Evolutionary conservation across 2,329 filamentous ascomycete genomes (phyloP).

Genomic region (Beauveria sp.): DNA sequence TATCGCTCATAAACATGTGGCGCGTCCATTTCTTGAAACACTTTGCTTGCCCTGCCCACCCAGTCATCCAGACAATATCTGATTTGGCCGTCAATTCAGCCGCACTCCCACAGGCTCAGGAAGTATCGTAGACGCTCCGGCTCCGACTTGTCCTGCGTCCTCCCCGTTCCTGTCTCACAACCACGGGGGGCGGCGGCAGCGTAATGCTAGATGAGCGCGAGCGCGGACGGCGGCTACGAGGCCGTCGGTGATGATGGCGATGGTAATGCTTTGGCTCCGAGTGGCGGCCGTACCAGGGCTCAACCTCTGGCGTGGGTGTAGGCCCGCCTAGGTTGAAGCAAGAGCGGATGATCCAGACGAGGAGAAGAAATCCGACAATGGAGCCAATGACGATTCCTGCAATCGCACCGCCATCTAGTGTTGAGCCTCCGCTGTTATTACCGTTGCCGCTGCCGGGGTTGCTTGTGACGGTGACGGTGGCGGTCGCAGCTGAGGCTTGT

Average conservation of each 20-base stretch:
- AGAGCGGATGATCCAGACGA: constrained; percentile 40
- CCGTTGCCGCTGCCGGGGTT: constrained; percentile 12
- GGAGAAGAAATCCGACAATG: constrained; percentile 35
- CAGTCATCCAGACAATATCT: no score
- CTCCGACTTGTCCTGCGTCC: neutral
- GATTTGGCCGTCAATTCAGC: no score
- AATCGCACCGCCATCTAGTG: constrained; percentile 39
- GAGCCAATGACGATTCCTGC: constrained; percentile 44
- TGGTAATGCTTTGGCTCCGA: constrained; percentile 17
- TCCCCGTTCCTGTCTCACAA: constrained; percentile 9
- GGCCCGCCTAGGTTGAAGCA: constrained; percentile 33
- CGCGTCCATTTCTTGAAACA: no score
- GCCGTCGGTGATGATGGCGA: constrained; percentile 17
- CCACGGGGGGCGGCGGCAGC: constrained; percentile 16
- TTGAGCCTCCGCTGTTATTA: constrained; percentile 12
- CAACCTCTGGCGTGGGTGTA: constrained; percentile 24
- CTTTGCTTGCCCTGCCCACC: no score
- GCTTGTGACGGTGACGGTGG: constrained; percentile 22
- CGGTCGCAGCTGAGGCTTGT: constrained; percentile 17
- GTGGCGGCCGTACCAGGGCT: constrained; percentile 24
- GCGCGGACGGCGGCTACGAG: constrained; percentile 15
- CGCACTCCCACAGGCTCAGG: neutral
- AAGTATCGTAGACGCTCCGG: neutral
- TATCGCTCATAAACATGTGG: no score
- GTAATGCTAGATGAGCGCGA: constrained; percentile 18